phyloP scores from a whole-genome alignment of 257 asterid species.

The Mentha longifolia region DNA sequence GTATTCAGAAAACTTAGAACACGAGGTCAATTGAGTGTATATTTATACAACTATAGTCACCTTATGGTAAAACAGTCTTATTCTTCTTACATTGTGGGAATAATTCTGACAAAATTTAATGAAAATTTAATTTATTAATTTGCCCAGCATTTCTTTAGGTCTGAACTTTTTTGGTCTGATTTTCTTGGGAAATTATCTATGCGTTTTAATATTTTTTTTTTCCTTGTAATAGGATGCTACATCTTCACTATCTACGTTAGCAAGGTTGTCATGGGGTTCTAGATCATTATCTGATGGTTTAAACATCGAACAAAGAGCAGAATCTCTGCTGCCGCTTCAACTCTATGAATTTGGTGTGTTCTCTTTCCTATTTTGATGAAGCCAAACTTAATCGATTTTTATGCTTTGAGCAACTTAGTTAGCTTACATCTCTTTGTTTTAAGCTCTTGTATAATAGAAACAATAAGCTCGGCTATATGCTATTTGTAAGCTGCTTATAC shows the following conservation, averaged over 20 bases:
- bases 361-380: neutral
- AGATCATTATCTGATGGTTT: conserved; percentile 45
- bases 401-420: neutral
- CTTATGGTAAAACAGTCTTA: neutral
- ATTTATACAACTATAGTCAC: neutral
- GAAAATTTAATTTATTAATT: neutral
- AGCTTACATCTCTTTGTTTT: neutral
- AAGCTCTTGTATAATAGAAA: neutral
- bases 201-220: neutral
- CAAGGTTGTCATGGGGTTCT: conserved; percentile 83
- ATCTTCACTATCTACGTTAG: conserved; percentile 63
- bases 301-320: conserved; percentile 37
- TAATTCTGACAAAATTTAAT: neutral
- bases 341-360: conserved; percentile 72
- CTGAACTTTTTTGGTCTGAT: no score
- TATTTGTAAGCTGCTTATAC: neutral
- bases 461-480: neutral
- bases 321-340: conserved; percentile 57
- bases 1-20: neutral
- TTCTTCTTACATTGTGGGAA: neutral
- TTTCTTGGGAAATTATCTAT: conserved; percentile 1
- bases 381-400: neutral
- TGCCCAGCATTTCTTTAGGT: conserved; percentile 12
- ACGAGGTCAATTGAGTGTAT: neutral
- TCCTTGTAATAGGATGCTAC: conserved; percentile 56